Evolutionary conservation across 192 early-diverging fungal species (phyloP).

Genomic region (Pilobolus umbonatus): DNA sequence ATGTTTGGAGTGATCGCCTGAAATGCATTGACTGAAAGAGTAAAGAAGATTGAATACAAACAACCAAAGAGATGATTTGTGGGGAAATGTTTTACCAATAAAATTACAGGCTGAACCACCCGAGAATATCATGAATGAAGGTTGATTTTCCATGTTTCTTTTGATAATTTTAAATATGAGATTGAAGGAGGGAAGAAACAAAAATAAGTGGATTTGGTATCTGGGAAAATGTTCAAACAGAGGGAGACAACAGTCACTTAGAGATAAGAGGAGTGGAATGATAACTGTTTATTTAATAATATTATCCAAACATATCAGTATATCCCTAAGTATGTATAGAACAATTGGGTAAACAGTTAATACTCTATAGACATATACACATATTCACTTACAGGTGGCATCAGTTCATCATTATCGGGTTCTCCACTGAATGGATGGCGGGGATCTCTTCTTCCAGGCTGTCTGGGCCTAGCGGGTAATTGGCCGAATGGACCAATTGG

Average conservation of each 20-base stretch:
- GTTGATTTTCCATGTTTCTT: neutral
- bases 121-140: slow-evolving; percentile 63
- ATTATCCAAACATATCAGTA: slow-evolving; percentile 51
- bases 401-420: slow-evolving; percentile 71
- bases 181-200: too few species aligned
- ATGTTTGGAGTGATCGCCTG: slow-evolving; percentile 60
- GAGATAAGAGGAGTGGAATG: too few species aligned
- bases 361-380: neutral
- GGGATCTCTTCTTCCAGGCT: slow-evolving; percentile 34
- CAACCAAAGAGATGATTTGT: neutral
- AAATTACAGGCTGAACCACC: slow-evolving; percentile 74
- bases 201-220: too few species aligned
- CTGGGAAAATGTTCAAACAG: too few species aligned
- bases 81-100: slow-evolving; percentile 38
- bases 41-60: neutral
- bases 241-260: too few species aligned
- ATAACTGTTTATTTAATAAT: too few species aligned
- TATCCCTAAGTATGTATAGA: slow-evolving; percentile 33
- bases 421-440: slow-evolving; percentile 47
- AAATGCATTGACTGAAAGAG: slow-evolving; percentile 38
- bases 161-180: too few species aligned
- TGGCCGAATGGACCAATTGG: slow-evolving; percentile 80
- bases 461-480: slow-evolving; percentile 30
- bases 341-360: neutral
- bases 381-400: slow-evolving; percentile 53